Conservation (phyloP, 495 filamentous ascomycete species). For the Daldinia bambusicola region DNA sequence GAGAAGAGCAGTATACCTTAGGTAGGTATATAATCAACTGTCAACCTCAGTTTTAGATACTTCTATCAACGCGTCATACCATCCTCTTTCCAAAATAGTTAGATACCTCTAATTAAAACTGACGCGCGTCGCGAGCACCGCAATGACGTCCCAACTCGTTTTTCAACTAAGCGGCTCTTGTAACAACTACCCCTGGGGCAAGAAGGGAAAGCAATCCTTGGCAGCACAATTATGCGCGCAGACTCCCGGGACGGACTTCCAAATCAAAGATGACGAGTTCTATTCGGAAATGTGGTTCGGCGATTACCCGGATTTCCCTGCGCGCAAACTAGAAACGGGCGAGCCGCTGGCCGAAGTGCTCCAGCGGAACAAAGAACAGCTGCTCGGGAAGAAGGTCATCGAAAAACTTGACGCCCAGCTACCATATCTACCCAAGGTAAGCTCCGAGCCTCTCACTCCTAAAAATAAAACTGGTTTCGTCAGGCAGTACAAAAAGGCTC, state of each 20-base stretch:
- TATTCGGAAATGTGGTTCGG: constrained; percentile 82
- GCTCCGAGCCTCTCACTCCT: background rate
- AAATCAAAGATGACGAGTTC: constrained; percentile 74
- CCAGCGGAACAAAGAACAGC: constrained; percentile 67
- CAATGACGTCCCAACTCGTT: constrained; percentile 47
- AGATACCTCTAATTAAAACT: background rate
- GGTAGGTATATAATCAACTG: too few relatives aligned
- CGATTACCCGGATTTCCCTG: constrained; percentile 78
- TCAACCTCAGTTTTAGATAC: background rate
- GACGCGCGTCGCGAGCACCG: background rate
- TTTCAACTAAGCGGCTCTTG: constrained; percentile 64
- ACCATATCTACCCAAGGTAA: constrained; percentile 78
- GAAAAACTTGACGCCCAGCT: constrained; percentile 73
- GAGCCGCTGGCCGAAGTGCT: constrained; percentile 73
- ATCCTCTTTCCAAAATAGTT: background rate
- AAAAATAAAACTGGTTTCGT: background rate
- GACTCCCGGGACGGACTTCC: constrained; percentile 72
- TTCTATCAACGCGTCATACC: background rate
- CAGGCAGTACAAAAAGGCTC: background rate
- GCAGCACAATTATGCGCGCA: constrained; percentile 74
- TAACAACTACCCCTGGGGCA: constrained; percentile 72
- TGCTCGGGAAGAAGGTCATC: constrained; percentile 71
- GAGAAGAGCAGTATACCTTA: background rate
- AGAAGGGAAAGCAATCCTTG: constrained; percentile 76
- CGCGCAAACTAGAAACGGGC: constrained; percentile 68